phyloP scores from a whole-genome alignment of 805 yeast genomes.

The Spathaspora passalidarum region DNA sequence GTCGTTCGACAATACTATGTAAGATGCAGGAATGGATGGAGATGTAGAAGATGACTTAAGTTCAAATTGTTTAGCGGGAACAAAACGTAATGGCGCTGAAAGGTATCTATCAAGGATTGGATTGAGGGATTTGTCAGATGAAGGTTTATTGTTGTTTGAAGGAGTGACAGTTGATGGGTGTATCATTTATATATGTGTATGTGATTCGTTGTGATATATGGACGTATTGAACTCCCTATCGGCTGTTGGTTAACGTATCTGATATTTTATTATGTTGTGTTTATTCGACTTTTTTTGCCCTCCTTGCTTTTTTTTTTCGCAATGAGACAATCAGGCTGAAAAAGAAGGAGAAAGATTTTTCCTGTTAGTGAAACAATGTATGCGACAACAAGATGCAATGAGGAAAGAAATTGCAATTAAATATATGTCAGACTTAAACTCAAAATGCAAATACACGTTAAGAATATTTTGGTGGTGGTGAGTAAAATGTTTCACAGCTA shows the following conservation, averaged over 20 bases:
- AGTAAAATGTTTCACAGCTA: not conserved
- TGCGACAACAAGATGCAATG: not conserved
- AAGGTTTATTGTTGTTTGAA: not conserved
- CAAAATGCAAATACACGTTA: no score
- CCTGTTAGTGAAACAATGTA: no score
- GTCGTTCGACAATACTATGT: conserved; percentile 36
- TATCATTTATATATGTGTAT: not conserved
- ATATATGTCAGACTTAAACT: no score
- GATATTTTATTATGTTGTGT: not conserved
- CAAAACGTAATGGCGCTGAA: conserved; percentile 61
- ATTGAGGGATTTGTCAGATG: conserved; percentile 16
- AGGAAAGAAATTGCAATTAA: not conserved
- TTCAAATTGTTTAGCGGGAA: conserved; percentile 57
- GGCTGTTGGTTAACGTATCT: not conserved
- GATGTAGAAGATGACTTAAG: conserved; percentile 17
- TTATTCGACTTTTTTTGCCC: not conserved
- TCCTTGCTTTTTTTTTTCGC: not conserved
- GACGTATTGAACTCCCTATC: not conserved
- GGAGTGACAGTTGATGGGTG: not conserved
- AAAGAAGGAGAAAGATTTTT: not conserved
- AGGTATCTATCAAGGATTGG: conserved; percentile 65
- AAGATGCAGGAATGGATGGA: conserved; percentile 18
- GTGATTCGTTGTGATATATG: not conserved
- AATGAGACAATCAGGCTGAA: not conserved
- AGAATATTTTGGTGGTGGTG: not conserved